Base-by-base conservation (phyloP, 495 filamentous ascomycete genomes). In the Hypoxylon lenormandii region DNA sequence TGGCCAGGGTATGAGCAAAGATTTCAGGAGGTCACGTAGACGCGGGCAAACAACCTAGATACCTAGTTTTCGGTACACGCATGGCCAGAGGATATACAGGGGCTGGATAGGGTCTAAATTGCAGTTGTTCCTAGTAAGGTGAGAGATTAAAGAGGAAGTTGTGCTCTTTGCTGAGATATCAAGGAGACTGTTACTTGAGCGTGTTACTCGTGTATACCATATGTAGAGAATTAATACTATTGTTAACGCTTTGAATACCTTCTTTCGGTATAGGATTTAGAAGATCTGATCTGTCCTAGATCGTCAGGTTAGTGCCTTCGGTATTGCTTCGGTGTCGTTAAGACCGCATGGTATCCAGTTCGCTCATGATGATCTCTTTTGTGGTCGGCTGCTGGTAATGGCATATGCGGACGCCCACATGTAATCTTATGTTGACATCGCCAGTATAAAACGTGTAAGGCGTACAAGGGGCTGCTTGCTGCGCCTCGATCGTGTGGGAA, bases 401-500 rank as follows among this genome's bases (percentile, higher is more conserved):
- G 19, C 40, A 21, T 55, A 55, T 23, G 50, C 30, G 23, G 50
- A 23, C 60, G 21, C 30, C 47, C 43, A 63, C 26, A 42, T 49
- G 30, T 40, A 49, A 55, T 65, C 61, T 65, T 36, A 23, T 47
- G 37, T 66, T 49, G 60, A 56, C 22, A 57, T 45, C 11, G 61
- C 45, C 45, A 46, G 55, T 55, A 33, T 33, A 7, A 28, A 28
- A n/a, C 7, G 30, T 11, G 30, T 33, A 33, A 49, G 21, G 48
- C 45, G 48, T 42, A n/a, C n/a, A n/a, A n/a, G n/a, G n/a, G n/a
- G n/a, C 45, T 22, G 21, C 49, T n/a, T 61, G 57, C 64, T 61
- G 64, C 64, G 64, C 64, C 64, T 57, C 64, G 13, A 19, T 66
- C 50, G 30, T 8, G 30, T 67, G 30, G 47, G 52, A 59, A 38